Base-by-base conservation (phyloP, 1,284 basidiomycete species). In the Uromyces viciae-fabae region DNA sequence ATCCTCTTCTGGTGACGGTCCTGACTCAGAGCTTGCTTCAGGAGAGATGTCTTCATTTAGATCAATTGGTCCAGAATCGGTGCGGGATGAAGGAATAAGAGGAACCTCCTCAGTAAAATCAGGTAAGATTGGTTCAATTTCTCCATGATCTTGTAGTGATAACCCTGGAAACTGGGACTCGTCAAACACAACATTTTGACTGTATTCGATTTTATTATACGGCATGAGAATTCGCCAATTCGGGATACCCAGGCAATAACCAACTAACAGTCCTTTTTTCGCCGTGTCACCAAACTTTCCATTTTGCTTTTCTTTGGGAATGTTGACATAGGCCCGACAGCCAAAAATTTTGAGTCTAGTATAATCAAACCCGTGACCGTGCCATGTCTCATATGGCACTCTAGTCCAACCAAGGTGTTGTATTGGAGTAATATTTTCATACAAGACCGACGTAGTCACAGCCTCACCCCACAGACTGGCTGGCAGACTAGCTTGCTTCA, bases 391-490 rank as follows among this genome's bases (percentile, higher is more conserved):
- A n/a, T 42, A 42, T 7, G 66, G 66, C 38, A 19, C n/a, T n/a
- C n/a, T 9, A 3, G 5, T 9, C 36, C 36, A 69, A 3, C 11
- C 11, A 22, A 38, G 36, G 9, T 22, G 3, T n/a, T 33, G 4
- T 17, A 11, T 40, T 9, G 66, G 66, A 9, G 66, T 69, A 22
- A 40, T n/a, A 81, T 88, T 88, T 52, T 83, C 82, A 1, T 88
- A 40, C 84, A 85, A 88, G 9, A 84, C 82, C 19, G 81, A 82
- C 71, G 86, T 85, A 1, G 75, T 52, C 25, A 84, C 81, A 0
- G 85, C 86, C 75, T 87, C 84, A 0, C 83, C 84, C 87, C 87
- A 87, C 7, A 86, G 84, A 38, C 62, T 82, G 56, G 74, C 80
- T 8, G 85, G 86, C 0, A 87, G 83, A 9, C 82, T 76, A 0